These are phyloP conservation scores for Candida nitratophila DNA, from an alignment of 805 yeast species.

Conservation along the genomic window DNA sequence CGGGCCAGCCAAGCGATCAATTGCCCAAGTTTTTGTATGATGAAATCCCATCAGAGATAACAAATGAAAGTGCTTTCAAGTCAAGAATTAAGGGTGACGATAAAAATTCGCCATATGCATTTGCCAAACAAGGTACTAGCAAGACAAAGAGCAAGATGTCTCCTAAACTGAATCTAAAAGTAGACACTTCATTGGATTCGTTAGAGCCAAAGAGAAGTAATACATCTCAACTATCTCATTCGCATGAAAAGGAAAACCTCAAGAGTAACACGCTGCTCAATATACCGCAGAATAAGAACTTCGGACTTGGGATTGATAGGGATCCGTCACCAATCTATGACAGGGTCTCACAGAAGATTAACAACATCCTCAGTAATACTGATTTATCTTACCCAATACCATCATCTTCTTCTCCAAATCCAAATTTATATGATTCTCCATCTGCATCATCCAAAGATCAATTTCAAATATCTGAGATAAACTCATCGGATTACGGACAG, in stretches of 20 bases:
- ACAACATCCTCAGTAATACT: slow-evolving; percentile 5
- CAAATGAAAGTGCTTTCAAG: slow-evolving; percentile 17
- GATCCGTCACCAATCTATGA: slow-evolving; percentile 14
- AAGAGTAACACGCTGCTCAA: neutral
- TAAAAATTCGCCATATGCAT: slow-evolving; percentile 19
- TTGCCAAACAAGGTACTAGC: slow-evolving; percentile 3
- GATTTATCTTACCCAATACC: neutral
- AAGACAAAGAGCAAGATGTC: neutral
- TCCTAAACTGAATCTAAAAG: slow-evolving; percentile 6
- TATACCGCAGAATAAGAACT: neutral
- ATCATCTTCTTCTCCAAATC: neutral
- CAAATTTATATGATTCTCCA: neutral
- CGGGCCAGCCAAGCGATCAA: neutral
- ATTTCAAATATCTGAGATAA: neutral
- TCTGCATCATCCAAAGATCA: neutral
- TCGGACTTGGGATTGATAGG: neutral
- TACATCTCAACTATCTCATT: neutral
- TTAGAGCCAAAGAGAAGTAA: neutral
- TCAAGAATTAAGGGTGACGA: slow-evolving; percentile 9
- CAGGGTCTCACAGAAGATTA: slow-evolving; percentile 13
- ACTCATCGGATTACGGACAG: neutral
- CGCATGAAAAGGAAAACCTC: neutral
- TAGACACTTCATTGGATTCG: slow-evolving; percentile 13
- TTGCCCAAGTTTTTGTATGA: slow-evolving; percentile 23
- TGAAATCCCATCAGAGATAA: slow-evolving; percentile 22